Base-by-base conservation (phyloP, 2,329 filamentous ascomycete species). In the Chalaropsis thielavioides region DNA sequence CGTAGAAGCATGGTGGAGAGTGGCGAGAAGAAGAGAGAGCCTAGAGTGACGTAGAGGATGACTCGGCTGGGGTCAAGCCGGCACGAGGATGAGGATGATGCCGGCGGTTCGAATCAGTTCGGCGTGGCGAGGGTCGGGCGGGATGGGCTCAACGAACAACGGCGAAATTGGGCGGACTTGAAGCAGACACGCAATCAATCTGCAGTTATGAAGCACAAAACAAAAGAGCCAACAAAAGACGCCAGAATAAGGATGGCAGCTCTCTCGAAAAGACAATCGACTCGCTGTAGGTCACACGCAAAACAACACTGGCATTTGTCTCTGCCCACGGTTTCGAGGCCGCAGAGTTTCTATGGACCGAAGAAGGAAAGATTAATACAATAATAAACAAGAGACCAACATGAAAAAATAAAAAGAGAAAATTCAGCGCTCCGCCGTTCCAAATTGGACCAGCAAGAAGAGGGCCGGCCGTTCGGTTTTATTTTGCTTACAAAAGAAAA, bases 1-100 rank as follows among this genome's bases (percentile, higher is more conserved):
- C 73, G 72, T 41, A 74, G 69, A 63, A 76, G 72, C 75, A 76
- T 76, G 65, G 65, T 72, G 71, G 24, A 59, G 58, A 59, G 58
- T 24, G 54, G 27, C 17, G 27, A 17, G 54, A 38, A 35, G 54
- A 8, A 19, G 3, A 19, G 43, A 46, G 24, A 40, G 56, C n/a
- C 56, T 40, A 35, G 31, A 17, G 4, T 17, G 43, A 4, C 2
- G 43, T 17, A 3, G 43, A 17, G 43, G 1, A 8, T 46, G 15
- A 19, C 43, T 46, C 19, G 13, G 43, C 15, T 46, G 43, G 15
- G 43, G n/a, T 3, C 3, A 46, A n/a, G 43, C n/a, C 43, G 15
- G n/a, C n/a, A 46, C n/a, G 43, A 8, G 15, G 6, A 46, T 17
- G 43, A n/a, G 43, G 43, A 17, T n/a, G 10, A 58, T n/a, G 24